phyloP scores from a whole-genome alignment of 257 asterid genomes.

The Solanum microdontum region DNA sequence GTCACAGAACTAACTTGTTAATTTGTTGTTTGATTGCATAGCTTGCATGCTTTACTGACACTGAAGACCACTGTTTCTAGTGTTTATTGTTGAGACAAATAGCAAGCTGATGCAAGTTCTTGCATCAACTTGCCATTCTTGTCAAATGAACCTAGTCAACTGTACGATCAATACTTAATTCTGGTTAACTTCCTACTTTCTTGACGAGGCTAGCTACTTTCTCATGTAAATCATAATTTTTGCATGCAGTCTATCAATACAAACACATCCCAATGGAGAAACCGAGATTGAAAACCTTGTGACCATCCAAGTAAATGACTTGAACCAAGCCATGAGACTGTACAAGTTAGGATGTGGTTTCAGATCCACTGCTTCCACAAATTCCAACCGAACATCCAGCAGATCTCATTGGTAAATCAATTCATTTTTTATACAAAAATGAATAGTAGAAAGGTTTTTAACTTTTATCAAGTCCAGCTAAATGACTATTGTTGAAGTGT shows the following conservation, averaged over 20 bases:
- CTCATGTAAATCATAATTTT: background rate
- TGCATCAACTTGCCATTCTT: background rate
- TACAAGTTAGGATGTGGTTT: constrained; percentile 4
- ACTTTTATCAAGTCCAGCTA: background rate
- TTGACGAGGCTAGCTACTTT: background rate
- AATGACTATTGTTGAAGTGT: background rate
- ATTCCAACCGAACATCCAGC: constrained; percentile 13
- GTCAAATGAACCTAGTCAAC: background rate
- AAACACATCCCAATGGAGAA: constrained; percentile 9
- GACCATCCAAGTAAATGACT: constrained; percentile 3
- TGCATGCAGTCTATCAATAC: constrained; percentile 9
- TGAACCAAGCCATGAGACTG: constrained; percentile 10
- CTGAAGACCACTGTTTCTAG: background rate
- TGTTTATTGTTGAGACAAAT: background rate
- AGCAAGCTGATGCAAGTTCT: constrained; percentile 2
- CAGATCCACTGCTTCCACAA: constrained; percentile 13
- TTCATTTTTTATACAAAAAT: background rate
- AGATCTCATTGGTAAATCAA: constrained; percentile 14
- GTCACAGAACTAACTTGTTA: background rate
- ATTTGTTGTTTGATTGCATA: background rate
- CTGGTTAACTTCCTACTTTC: background rate
- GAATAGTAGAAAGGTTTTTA: background rate
- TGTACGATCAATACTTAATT: background rate
- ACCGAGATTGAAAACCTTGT: constrained; percentile 9
- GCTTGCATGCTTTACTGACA: background rate